phyloP scores from a whole-genome alignment of 2,329 filamentous ascomycete species.

The Fusarium verticillioides region DNA sequence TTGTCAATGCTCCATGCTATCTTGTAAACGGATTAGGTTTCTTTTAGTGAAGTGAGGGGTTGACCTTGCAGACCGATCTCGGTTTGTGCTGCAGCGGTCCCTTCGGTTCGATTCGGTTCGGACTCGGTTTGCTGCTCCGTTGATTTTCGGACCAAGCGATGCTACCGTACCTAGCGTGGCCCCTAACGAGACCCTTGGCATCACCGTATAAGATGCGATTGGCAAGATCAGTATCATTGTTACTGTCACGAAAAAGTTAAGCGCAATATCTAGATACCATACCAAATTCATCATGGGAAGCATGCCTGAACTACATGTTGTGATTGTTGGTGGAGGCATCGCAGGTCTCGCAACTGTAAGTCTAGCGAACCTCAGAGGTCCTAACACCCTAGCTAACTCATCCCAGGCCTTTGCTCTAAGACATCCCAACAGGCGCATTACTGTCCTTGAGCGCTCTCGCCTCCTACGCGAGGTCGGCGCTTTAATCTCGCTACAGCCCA shows the following conservation, averaged over 20 bases:
- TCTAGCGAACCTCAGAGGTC: rapidly evolving
- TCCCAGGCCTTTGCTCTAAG: slow-evolving; percentile 23
- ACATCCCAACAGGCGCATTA: slow-evolving; percentile 31
- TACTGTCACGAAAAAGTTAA: neutral
- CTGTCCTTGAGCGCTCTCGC: slow-evolving; percentile 37
- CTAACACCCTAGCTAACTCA: neutral
- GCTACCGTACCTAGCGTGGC: neutral
- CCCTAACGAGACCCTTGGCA: neutral
- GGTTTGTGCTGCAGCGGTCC: neutral
- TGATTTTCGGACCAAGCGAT: neutral
- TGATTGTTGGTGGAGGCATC: slow-evolving; percentile 39
- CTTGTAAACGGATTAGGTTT: neutral
- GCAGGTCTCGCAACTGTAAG: slow-evolving; percentile 33
- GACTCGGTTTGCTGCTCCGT: slow-evolving; percentile 13
- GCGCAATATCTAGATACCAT: neutral
- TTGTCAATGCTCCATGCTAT: neutral
- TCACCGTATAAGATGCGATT: slow-evolving; percentile 16
- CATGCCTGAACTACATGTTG: slow-evolving; percentile 30
- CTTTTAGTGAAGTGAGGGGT: neutral
- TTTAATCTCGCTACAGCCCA: slow-evolving; percentile 35
- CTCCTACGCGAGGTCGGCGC: slow-evolving; percentile 38
- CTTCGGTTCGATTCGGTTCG: slow-evolving; percentile 25
- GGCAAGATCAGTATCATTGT: neutral
- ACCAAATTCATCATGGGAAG: slow-evolving; percentile 27
- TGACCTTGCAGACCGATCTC: neutral